These are phyloP conservation scores for Phycomyces blakesleeanus DNA, from an alignment of 192 early-diverging fungal species.

Conservation along the genomic window DNA sequence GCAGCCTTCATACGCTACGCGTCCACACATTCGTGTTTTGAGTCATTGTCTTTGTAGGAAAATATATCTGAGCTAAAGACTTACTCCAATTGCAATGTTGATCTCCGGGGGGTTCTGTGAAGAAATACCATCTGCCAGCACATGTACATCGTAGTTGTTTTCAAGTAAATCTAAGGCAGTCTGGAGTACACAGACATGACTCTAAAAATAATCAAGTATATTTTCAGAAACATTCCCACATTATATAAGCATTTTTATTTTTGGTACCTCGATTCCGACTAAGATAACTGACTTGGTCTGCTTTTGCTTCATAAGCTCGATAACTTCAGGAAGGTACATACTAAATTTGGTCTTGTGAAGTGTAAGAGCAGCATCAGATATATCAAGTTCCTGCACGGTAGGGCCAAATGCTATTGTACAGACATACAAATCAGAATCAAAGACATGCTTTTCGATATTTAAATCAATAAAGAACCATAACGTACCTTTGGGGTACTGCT, in stretches of 20 bases:
- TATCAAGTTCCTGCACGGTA: constrained; percentile 76
- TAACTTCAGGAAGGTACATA: constrained; percentile 71
- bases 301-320: constrained; percentile 45
- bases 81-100: constrained; percentile 72
- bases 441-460: not conserved
- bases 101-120: constrained; percentile 83
- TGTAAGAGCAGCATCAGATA: constrained; percentile 56
- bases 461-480: no score
- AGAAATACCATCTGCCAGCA: constrained; percentile 92
- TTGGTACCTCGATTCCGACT: constrained; percentile 85
- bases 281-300: constrained; percentile 68
- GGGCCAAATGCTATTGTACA: constrained; percentile 58
- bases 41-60: not conserved
- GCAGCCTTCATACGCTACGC: constrained; percentile 49
- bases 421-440: not conserved
- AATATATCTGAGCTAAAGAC: no score
- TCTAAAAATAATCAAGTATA: constrained; percentile 34
- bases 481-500: constrained; percentile 79
- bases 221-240: not conserved
- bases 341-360: constrained; percentile 84
- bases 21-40: not conserved
- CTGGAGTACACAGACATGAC: constrained; percentile 94
- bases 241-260: not conserved
- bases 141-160: constrained; percentile 72
- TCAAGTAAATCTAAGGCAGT: constrained; percentile 88